Conservation (phyloP, 345 rosid species). For the Eucalyptus tenuipes region DNA sequence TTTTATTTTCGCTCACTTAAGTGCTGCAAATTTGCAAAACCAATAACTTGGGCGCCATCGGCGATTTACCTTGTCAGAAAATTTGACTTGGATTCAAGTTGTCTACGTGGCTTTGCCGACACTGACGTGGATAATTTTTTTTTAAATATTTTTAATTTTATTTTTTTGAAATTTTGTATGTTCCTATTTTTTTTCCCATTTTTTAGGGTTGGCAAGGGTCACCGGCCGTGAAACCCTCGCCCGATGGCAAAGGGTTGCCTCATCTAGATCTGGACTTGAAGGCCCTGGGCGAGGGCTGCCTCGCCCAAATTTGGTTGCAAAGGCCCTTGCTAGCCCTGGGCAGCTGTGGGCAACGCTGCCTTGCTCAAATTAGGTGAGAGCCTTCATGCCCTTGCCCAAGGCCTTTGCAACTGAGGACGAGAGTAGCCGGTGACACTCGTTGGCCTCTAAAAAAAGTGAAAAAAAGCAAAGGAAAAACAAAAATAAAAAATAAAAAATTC, state of each 20-base stretch:
- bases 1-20: too few species aligned
- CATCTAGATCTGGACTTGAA: too few species aligned
- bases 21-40: accelerated
- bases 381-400: accelerated
- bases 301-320: too few species aligned
- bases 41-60: accelerated
- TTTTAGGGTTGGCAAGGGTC: too few species aligned
- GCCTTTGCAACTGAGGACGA: too few species aligned
- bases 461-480: accelerated
- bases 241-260: accelerated
- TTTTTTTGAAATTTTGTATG: too few species aligned
- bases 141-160: accelerated
- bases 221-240: too few species aligned
- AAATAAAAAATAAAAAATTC: accelerated
- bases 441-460: too few species aligned
- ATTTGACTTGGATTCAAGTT: accelerated
- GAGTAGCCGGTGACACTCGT: accelerated
- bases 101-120: accelerated
- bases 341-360: accelerated
- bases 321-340: accelerated
- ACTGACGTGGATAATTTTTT: accelerated
- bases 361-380: too few species aligned
- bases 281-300: accelerated
- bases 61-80: accelerated
- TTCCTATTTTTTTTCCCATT: accelerated